A percentile compares a stretch with the other conserved stretches of the same genome.
These are phyloP conservation scores for Claviceps monticola DNA, from an alignment of 2,329 filamentous ascomycete species.

Conservation along the genomic window DNA sequence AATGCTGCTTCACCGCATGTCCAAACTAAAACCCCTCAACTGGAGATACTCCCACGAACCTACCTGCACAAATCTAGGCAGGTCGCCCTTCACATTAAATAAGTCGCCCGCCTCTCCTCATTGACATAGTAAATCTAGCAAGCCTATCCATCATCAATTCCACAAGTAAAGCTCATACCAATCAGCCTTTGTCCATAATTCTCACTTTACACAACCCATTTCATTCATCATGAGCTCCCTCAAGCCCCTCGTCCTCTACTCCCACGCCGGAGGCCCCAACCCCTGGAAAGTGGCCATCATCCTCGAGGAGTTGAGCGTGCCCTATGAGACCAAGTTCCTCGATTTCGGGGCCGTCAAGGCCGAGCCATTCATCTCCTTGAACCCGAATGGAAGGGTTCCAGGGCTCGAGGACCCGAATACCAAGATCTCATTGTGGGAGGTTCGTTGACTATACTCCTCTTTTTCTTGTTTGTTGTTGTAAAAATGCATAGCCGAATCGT, in stretches of 20 bases:
- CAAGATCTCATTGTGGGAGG: slow-evolving; percentile 11
- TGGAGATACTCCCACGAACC: too few relatives aligned
- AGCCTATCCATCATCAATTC: not conserved
- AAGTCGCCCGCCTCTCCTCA: too few relatives aligned
- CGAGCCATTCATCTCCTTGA: slow-evolving; percentile 12
- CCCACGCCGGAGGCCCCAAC: slow-evolving; percentile 5
- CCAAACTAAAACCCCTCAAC: too few relatives aligned
- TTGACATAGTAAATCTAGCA: too few relatives aligned
- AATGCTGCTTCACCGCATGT: too few relatives aligned
- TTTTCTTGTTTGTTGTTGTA: not conserved
- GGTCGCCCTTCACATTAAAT: too few relatives aligned
- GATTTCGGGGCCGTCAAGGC: slow-evolving; percentile 12
- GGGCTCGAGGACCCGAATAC: slow-evolving; percentile 12
- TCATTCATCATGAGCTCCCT: slow-evolving; percentile 1
- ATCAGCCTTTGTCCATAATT: not conserved
- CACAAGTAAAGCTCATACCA: not conserved
- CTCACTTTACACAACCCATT: not conserved
- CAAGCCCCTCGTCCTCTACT: slow-evolving; percentile 2
- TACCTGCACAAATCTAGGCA: too few relatives aligned
- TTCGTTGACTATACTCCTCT: not conserved
- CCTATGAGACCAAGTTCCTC: slow-evolving; percentile 9
- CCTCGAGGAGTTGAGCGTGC: slow-evolving; percentile 13
- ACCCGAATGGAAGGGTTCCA: slow-evolving; percentile 11
- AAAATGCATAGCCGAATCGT: not conserved
- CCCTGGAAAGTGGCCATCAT: slow-evolving; percentile 12